Percentiles rank a stretch among this genome's conserved stretches.
phyloP scores from a whole-genome alignment of 768 basidiomycete genomes.

The Omphalotus guepiniiformis region DNA sequence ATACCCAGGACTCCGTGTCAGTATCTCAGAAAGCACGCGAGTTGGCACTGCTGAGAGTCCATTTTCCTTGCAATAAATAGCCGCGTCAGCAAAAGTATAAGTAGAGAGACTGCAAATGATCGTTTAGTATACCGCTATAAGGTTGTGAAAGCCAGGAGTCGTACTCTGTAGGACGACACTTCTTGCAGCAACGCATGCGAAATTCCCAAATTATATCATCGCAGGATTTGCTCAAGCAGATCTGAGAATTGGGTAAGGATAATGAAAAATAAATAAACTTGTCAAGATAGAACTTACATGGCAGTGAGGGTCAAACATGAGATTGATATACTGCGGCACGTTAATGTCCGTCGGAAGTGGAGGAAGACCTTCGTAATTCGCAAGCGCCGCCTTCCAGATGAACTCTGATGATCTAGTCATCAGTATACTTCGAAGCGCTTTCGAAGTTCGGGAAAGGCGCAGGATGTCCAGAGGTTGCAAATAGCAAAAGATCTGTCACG shows the following conservation, averaged over 20 bases:
- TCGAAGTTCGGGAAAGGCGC: conserved; percentile 44
- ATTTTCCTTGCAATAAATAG: too few species aligned
- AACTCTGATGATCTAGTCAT: conserved; percentile 41
- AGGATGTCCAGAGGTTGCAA: conserved; percentile 48
- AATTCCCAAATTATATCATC: conserved; percentile 26
- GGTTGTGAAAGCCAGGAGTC: too few species aligned
- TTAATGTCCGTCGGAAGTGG: conserved; percentile 43
- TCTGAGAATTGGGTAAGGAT: conserved; percentile 17
- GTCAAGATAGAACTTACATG: conserved; percentile 32
- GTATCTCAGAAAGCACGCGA: too few species aligned
- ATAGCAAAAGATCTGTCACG: conserved; percentile 45
- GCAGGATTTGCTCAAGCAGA: conserved; percentile 27
- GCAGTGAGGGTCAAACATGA: conserved; percentile 49
- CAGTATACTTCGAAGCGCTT: conserved; percentile 43
- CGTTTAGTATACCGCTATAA: too few species aligned
- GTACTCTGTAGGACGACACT: conserved; percentile 19
- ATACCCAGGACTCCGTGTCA: too few species aligned
- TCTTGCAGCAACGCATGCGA: conserved; percentile 27
- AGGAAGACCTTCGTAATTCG: conserved; percentile 40
- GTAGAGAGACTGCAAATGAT: too few species aligned
- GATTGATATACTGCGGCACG: conserved; percentile 48
- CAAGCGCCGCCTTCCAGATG: conserved; percentile 45
- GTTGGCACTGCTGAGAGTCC: too few species aligned
- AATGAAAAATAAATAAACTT: background rate
- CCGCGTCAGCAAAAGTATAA: too few species aligned